Base-by-base conservation (phyloP, 108 stramenopile genomes). In the Mayamaea pseudoterrestris region DNA sequence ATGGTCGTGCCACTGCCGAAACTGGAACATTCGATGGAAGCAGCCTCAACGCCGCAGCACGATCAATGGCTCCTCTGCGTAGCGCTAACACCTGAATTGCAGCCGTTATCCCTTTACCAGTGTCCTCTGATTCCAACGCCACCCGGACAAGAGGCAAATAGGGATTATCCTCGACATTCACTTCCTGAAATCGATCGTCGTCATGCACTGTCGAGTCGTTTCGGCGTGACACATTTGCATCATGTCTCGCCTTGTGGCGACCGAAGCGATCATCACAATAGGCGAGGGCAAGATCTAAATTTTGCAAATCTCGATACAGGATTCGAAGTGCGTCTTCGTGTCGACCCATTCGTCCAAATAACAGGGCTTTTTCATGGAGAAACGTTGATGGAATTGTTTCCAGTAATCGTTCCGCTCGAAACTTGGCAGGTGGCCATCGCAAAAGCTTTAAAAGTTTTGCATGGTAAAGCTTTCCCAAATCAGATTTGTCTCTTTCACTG, bases 321-420 rank as follows among this genome's bases (percentile, higher is more conserved):
- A 89, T 93, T 32, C 66, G 50, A 0, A 93, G 47, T 7, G 91
- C 91, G 40, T 93, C 91, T 53, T 80, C 81, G 39, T 93, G 91
- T 26, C 76, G 55, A 17, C 86, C 91, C 26, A 93, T 52, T 1
- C 80, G 61, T 8, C 91, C 91, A n/a, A 93, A 51, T 13, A 88
- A 47, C 30, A 93, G 55, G 0, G 91, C 91, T 25, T 78, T 61
- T 58, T 93, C 91, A 42, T 77, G 61, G 21, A 79, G 48, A 53
- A 93, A 93, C 4, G 76, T 74, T n/a, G 66, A 53, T 20, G 91
- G 85, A 22, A 93, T 52, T 1, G 80, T 63, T 20, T 55, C 51
- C 54, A 88, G 31, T 23, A 93, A 53, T 23, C 74, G 62, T 34
- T 93, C 85, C 1, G 91, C 70, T 21, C 81, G 61, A 16, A 85